These are phyloP conservation scores for Coniosporium tulheliwenetii DNA, from an alignment of 2,329 filamentous ascomycete genomes.

Conservation along the genomic window DNA sequence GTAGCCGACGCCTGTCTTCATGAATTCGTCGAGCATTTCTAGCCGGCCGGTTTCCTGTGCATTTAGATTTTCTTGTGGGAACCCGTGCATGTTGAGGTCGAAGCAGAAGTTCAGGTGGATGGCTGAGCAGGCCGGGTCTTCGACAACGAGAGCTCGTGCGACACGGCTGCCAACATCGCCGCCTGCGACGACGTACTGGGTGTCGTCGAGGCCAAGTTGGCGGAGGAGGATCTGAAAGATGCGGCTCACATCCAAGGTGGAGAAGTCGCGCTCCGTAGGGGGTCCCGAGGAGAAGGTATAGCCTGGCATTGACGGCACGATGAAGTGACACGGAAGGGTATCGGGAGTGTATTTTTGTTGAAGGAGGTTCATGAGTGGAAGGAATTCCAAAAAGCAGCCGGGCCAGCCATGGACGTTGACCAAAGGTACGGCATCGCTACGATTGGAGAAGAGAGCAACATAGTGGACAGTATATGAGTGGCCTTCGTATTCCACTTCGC, in stretches of 20 bases:
- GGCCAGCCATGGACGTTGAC: slow-evolving; percentile 42
- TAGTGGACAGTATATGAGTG: slow-evolving; percentile 33
- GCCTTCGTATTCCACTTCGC: slow-evolving; percentile 23
- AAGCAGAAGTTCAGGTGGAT: slow-evolving; percentile 17
- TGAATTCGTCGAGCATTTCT: slow-evolving; percentile 25
- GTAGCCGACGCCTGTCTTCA: slow-evolving; percentile 31
- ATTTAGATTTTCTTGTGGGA: slow-evolving; percentile 10
- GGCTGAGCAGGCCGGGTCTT: slow-evolving; percentile 25
- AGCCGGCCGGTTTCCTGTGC: slow-evolving; percentile 18
- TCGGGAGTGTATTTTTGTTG: slow-evolving; percentile 31
- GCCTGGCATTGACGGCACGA: slow-evolving; percentile 40
- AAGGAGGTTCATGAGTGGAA: slow-evolving; percentile 33
- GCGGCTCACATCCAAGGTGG: slow-evolving; percentile 21
- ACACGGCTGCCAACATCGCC: slow-evolving; percentile 39
- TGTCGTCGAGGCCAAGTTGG: slow-evolving; percentile 31
- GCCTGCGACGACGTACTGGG: slow-evolving; percentile 39
- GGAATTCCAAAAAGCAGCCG: slow-evolving; percentile 36
- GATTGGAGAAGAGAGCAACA: slow-evolving; percentile 36
- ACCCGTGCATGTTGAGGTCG: slow-evolving; percentile 10
- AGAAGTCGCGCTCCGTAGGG: slow-evolving; percentile 29
- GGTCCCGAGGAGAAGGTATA: slow-evolving; percentile 35
- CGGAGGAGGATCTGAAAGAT: slow-evolving; percentile 37
- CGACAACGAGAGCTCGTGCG: slow-evolving; percentile 24
- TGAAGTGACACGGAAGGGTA: slow-evolving; percentile 39
- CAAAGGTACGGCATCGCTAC: slow-evolving; percentile 33